Percentiles rank a stretch among this genome's conserved stretches.
Conservation (phyloP, 208 protist genomes). For the Wallacemonas collosoma region DNA sequence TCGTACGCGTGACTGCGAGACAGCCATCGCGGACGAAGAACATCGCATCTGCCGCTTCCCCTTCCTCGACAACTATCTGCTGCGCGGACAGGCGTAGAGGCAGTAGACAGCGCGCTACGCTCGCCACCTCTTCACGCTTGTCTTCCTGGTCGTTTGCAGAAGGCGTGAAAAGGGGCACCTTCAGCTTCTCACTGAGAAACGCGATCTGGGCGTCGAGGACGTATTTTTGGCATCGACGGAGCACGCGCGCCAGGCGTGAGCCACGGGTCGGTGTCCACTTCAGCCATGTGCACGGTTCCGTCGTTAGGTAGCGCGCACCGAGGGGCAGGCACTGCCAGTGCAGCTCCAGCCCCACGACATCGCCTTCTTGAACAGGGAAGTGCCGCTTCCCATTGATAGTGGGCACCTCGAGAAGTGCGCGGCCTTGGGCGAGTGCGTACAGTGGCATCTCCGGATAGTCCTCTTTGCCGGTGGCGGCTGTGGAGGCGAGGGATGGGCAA, state of each 20-base stretch:
- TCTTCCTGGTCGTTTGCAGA: background rate
- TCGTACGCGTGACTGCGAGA: slow-evolving; percentile 46
- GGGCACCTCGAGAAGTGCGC: slow-evolving; percentile 27
- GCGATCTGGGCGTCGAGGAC: slow-evolving; percentile 33
- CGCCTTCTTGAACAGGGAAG: slow-evolving; percentile 51
- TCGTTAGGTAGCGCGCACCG: slow-evolving; percentile 56
- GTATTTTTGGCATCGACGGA: slow-evolving; percentile 33
- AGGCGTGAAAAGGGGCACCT: slow-evolving; percentile 21
- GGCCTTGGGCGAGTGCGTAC: slow-evolving; percentile 47
- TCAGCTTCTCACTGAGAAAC: slow-evolving; percentile 43
- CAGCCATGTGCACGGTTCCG: slow-evolving; percentile 47
- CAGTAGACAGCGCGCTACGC: slow-evolving; percentile 38
- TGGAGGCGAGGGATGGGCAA: background rate
- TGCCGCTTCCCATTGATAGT: slow-evolving; percentile 33
- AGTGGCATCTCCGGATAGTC: slow-evolving; percentile 24
- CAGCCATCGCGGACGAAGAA: slow-evolving; percentile 68
- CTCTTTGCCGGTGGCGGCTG: background rate
- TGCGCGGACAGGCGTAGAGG: slow-evolving; percentile 51
- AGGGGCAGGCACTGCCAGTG: slow-evolving; percentile 48
- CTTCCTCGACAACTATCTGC: slow-evolving; percentile 60
- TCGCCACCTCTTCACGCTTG: slow-evolving; percentile 15
- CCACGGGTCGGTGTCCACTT: slow-evolving; percentile 29
- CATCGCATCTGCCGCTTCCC: slow-evolving; percentile 47
- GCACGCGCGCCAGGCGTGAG: slow-evolving; percentile 25
- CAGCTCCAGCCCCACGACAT: slow-evolving; percentile 55